phyloP scores from a whole-genome alignment of 2,329 filamentous ascomycete genomes.

The Huntiella omanensis region DNA sequence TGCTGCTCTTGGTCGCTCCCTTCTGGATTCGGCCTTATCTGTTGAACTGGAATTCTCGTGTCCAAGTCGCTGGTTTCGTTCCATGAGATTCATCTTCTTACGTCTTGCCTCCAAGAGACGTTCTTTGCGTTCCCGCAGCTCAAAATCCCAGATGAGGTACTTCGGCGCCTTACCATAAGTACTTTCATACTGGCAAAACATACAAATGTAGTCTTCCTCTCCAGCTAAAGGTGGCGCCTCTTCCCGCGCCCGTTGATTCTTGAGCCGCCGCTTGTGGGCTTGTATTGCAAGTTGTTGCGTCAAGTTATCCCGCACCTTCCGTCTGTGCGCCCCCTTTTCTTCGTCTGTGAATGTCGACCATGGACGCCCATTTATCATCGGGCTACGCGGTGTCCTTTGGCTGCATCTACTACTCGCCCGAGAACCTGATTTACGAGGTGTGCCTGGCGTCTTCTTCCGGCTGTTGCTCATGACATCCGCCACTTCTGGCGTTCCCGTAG shows the following conservation, averaged over 20 bases:
- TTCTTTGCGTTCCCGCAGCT: constrained; percentile 78
- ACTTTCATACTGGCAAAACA: constrained; percentile 93
- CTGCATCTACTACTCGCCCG: neutral
- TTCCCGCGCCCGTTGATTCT: constrained; percentile 59
- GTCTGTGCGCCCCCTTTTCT: constrained; percentile 22
- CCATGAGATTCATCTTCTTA: neutral
- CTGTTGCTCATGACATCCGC: too few relatives aligned
- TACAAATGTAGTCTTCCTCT: constrained; percentile 83
- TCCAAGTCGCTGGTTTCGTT: too few relatives aligned
- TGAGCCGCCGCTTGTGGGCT: constrained; percentile 56
- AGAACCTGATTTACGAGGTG: too few relatives aligned
- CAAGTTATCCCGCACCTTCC: constrained; percentile 40
- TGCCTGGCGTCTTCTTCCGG: too few relatives aligned
- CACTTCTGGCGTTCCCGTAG: too few relatives aligned
- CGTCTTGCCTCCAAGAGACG: constrained; percentile 76
- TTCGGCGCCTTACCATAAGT: constrained; percentile 80
- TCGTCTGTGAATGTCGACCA: constrained; percentile 7
- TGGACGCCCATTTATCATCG: neutral
- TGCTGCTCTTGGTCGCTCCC: too few relatives aligned
- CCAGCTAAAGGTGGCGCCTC: constrained; percentile 42
- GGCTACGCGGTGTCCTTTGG: neutral
- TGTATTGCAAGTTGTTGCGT: constrained; percentile 56
- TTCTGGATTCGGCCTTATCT: too few relatives aligned
- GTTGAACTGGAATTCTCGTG: too few relatives aligned
- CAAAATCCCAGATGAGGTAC: constrained; percentile 76